A percentile compares a stretch with the other conserved stretches of the same genome.
phyloP scores from a whole-genome alignment of 768 basidiomycete genomes.

The Calocybe gangraenosa region DNA sequence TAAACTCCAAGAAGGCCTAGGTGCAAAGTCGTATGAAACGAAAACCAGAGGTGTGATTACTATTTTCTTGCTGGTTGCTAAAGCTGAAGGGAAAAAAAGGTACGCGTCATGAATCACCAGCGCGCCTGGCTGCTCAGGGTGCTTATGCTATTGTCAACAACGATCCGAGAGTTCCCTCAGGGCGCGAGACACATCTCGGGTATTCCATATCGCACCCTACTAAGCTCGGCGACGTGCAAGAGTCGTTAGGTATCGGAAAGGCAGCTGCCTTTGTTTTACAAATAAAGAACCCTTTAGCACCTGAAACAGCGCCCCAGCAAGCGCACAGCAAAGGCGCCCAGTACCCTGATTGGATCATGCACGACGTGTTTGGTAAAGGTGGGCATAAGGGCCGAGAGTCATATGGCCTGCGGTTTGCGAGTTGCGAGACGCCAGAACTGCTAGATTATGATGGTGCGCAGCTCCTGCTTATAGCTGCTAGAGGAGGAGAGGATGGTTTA shows the following conservation, averaged over 20 bases:
- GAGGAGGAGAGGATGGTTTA: conserved; percentile 42
- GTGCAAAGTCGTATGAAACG: conserved; percentile 52
- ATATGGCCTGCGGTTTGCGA: conserved; percentile 48
- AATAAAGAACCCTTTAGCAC: conserved; percentile 57
- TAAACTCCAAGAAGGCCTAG: conserved; percentile 43
- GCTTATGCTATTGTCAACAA: conserved; percentile 58
- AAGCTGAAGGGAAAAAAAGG: conserved; percentile 26
- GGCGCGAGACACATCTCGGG: conserved; percentile 50
- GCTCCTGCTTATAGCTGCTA: conserved; percentile 49
- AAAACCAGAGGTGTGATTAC: conserved; percentile 47
- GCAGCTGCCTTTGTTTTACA: conserved; percentile 56
- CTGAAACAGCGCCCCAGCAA: conserved; percentile 28
- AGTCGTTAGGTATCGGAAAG: conserved; percentile 46
- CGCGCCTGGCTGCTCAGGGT: conserved; percentile 52
- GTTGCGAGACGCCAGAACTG: conserved; percentile 45
- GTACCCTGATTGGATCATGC: conserved; percentile 45
- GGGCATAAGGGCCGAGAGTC: conserved; percentile 21
- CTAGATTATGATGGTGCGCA: conserved; percentile 54
- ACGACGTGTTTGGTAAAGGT: conserved; percentile 44
- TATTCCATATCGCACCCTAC: conserved; percentile 54
- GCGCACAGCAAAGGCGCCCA: conserved; percentile 30
- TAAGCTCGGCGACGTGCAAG: conserved; percentile 50
- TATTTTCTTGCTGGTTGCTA: background rate
- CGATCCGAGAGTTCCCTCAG: conserved; percentile 37
- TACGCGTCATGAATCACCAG: conserved; percentile 45